Percentiles rank a stretch among this genome's conserved stretches.
phyloP scores from a whole-genome alignment of 2,329 filamentous ascomycete species.

The Microsporum ferrugineum region DNA sequence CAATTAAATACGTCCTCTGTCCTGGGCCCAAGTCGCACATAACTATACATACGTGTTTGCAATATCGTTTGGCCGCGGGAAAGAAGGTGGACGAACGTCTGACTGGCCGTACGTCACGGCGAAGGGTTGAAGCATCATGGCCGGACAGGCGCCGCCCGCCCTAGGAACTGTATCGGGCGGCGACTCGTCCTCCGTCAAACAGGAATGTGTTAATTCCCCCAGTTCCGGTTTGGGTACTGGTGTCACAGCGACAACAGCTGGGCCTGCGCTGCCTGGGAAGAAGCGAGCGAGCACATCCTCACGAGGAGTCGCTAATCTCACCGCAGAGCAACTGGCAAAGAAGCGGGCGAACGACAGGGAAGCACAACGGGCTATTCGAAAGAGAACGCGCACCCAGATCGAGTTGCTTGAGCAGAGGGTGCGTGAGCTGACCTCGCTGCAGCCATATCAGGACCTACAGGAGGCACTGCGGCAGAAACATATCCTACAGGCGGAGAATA shows the following conservation, averaged over 20 bases:
- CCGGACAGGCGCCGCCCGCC: not conserved
- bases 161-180: not conserved
- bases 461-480: conserved; percentile 64
- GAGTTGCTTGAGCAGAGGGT: conserved; percentile 62
- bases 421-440: conserved; percentile 62
- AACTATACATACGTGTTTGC: not conserved
- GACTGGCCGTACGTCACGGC: not conserved
- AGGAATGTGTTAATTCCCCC: not conserved
- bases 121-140: not conserved
- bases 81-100: not conserved
- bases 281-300: conserved; percentile 28
- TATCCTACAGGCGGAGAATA: conserved; percentile 65
- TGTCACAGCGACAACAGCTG: not conserved
- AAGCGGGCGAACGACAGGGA: conserved; percentile 88
- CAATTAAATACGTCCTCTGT: not conserved
- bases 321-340: conserved; percentile 74
- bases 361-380: conserved; percentile 72
- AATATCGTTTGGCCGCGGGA: not conserved
- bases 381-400: conserved; percentile 70
- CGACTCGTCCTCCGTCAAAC: not conserved
- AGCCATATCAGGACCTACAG: conserved; percentile 76
- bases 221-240: not conserved
- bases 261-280: conserved; percentile 7
- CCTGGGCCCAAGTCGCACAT: not conserved
- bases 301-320: conserved; percentile 75